Base-by-base conservation (phyloP, 2,329 filamentous ascomycete species). In the Fusarium dlaminii region DNA sequence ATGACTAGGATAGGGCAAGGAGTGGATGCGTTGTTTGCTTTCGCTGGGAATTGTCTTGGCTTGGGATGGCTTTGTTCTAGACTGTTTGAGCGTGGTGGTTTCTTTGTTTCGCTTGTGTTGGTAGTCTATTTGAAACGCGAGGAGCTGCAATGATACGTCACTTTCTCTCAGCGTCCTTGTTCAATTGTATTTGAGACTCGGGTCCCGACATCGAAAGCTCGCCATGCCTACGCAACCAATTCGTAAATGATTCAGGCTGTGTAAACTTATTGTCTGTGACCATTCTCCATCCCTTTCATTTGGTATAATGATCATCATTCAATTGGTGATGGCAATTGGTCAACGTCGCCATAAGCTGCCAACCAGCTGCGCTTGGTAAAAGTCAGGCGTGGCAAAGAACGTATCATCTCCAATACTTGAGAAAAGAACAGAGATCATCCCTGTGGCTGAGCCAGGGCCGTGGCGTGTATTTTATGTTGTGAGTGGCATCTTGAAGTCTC, bases 121-220 rank as follows among this genome's bases (percentile, higher is more conserved):
- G 29, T 67, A 18, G 27, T 62, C 15, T 70, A 51, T 61, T 48
- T 56, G 62, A 71, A 71, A 72, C 52, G 51, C 18, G 46, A 46
- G 32, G 39, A 34, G 27, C 30, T 49, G 48, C 6, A 29, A 34
- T 49, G 29, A 56, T 52, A 37, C 40, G 24, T 43, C 34, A 52
- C 52, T 59, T 13, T 66, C 66, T 70, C 29, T 49, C 14, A 43
- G 14, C 34, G 30, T 15, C 40, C 34, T 59, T 32, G 36, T 37
- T 61, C 32, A n/a, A 60, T 34, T 40, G 30, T n/a, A n/a, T 52
- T 34, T 36, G 32, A 39, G 30, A 52, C 37, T 43, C 52, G 43
- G 36, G 13, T 24, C 29, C 10, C 24, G 43, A 48, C 29, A 36
- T 54, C 20, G 7, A 48, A 55, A 40, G 34, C n/a, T 48, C 42